Percentiles rank a stretch among this genome's conserved stretches.
Evolutionary conservation across 208 protist species (phyloP).

Genomic region (Porcisia deanei): DNA sequence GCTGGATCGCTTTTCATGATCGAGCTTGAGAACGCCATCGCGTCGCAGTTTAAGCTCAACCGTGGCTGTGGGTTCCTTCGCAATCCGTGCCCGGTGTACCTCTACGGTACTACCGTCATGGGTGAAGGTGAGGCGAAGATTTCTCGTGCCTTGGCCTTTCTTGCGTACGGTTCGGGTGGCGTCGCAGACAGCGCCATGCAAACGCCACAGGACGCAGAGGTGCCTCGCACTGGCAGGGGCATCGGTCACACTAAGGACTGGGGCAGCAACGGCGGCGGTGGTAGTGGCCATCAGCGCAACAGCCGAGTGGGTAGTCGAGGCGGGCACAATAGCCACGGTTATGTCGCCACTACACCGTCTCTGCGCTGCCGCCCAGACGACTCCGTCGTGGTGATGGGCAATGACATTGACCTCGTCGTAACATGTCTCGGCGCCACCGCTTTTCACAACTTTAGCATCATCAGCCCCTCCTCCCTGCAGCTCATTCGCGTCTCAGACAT

Average conservation of each 20-base stretch:
- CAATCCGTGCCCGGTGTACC: slow-evolving; percentile 58
- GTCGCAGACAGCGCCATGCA: not conserved
- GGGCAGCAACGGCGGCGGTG: not conserved
- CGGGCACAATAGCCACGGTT: not conserved
- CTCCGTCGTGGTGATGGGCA: slow-evolving; percentile 70
- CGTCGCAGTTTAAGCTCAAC: slow-evolving; percentile 68
- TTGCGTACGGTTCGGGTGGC: slow-evolving; percentile 38
- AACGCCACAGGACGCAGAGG: not conserved
- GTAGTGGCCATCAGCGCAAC: not conserved
- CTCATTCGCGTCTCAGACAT: slow-evolving; percentile 72
- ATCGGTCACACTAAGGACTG: not conserved
- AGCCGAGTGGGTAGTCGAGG: not conserved
- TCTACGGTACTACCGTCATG: slow-evolving; percentile 76
- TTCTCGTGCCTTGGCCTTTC: slow-evolving; percentile 66
- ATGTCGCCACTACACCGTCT: not conserved
- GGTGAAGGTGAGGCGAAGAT: slow-evolving; percentile 89
- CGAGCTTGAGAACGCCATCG: slow-evolving; percentile 85
- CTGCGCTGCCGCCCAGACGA: slow-evolving; percentile 66
- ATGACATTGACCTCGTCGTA: slow-evolving; percentile 88
- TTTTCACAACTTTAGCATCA: slow-evolving; percentile 82
- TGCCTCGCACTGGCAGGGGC: not conserved
- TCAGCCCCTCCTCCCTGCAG: slow-evolving; percentile 83
- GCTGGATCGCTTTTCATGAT: slow-evolving; percentile 84
- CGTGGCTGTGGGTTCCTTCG: slow-evolving; percentile 65
- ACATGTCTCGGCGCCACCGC: slow-evolving; percentile 81